Percentiles rank a stretch among this genome's conserved stretches.
Conservation (phyloP, 306 rosid genomes). For the Aeschynomene evenia region DNA sequence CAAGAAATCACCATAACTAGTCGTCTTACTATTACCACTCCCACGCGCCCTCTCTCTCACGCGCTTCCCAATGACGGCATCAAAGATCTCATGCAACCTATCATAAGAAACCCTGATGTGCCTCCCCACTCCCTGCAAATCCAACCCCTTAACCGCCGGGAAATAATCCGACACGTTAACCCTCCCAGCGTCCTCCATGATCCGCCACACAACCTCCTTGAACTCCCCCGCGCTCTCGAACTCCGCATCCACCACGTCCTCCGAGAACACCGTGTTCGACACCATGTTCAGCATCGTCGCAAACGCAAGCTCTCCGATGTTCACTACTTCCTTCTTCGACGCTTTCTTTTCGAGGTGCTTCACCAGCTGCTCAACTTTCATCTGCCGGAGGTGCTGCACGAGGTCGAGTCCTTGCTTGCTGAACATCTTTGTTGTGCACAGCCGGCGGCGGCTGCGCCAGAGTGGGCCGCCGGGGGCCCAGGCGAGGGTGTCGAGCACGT, state of each 20-base stretch:
- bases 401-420: slow-evolving; percentile 47
- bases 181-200: slow-evolving; percentile 64
- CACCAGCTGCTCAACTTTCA: slow-evolving; percentile 41
- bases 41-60: slow-evolving; percentile 15
- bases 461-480: slow-evolving; percentile 50
- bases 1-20: slow-evolving; percentile 55
- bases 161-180: slow-evolving; percentile 54
- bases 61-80: slow-evolving; percentile 39
- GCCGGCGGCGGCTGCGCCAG: slow-evolving; percentile 59
- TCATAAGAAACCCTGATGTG: slow-evolving; percentile 46
- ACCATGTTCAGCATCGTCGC: slow-evolving; percentile 52
- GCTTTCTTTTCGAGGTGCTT: slow-evolving; percentile 33
- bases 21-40: neutral
- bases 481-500: slow-evolving; percentile 52
- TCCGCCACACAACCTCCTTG: slow-evolving; percentile 61
- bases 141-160: slow-evolving; percentile 43
- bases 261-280: slow-evolving; percentile 57
- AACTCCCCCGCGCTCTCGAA: slow-evolving; percentile 52
- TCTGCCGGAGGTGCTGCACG: slow-evolving; percentile 46
- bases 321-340: neutral
- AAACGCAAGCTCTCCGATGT: slow-evolving; percentile 42
- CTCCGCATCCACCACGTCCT: slow-evolving; percentile 50
- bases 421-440: slow-evolving; percentile 54
- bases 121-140: slow-evolving; percentile 50
- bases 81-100: slow-evolving; percentile 55